These are phyloP conservation scores for Isatis lusitanica DNA, from an alignment of 441 rosid genomes.

Conservation along the genomic window DNA sequence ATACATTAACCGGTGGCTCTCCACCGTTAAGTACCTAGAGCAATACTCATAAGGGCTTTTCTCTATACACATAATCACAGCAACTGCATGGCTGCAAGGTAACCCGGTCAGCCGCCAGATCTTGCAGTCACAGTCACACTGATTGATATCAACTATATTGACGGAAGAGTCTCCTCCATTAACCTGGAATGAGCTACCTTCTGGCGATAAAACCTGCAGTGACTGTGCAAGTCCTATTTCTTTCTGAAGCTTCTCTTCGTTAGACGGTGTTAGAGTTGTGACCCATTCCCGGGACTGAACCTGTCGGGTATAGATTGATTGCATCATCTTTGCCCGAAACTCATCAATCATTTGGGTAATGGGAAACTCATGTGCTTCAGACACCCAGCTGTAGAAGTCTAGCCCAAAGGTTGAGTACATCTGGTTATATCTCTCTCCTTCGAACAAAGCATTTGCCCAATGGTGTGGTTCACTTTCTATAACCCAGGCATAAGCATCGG, in stretches of 20 bases:
- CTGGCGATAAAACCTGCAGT: conserved; percentile 45
- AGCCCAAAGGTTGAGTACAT: conserved; percentile 59
- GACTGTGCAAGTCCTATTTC: conserved; percentile 45
- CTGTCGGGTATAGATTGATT: conserved; percentile 52
- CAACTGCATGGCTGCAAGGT: conserved; percentile 73
- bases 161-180: conserved; percentile 49
- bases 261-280: conserved; percentile 60
- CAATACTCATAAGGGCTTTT: conserved; percentile 66
- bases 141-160: conserved; percentile 51
- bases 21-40: conserved; percentile 55
- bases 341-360: conserved; percentile 70
- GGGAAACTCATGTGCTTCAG: conserved; percentile 70
- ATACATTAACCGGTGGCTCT: conserved; percentile 52
- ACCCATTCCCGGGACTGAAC: conserved; percentile 60
- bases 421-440: conserved; percentile 68
- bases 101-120: conserved; percentile 61
- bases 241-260: conserved; percentile 61
- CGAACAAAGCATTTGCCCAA: conserved; percentile 71
- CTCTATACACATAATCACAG: conserved; percentile 48
- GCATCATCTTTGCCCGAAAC: conserved; percentile 71
- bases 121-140: conserved; percentile 69
- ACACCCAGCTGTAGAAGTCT: conserved; percentile 71
- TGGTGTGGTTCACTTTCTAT: conserved; percentile 67
- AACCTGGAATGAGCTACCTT: conserved; percentile 52
- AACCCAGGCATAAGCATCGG: conserved; percentile 69